phyloP scores from a whole-genome alignment of 2,329 filamentous ascomycete species.

The Aspergillus latus region DNA sequence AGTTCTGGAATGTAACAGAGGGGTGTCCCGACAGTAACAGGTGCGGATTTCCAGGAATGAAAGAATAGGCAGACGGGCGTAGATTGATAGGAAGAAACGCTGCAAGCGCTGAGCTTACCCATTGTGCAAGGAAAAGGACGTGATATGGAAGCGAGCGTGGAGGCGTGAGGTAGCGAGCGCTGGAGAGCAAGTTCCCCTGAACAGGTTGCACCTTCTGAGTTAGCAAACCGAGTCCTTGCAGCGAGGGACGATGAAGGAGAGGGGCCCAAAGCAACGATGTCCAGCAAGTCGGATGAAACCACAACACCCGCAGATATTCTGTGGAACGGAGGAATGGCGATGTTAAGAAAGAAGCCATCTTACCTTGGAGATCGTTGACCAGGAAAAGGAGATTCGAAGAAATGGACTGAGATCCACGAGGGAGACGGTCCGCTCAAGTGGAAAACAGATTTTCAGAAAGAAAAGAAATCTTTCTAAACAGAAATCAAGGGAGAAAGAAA shows the following conservation, averaged over 20 bases:
- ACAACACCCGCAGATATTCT: constrained; percentile 12
- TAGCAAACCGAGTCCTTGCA: constrained; percentile 23
- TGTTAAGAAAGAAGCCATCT: constrained; percentile 8
- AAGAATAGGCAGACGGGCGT: constrained; percentile 11
- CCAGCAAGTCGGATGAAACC: constrained; percentile 10
- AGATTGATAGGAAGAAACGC: constrained; percentile 13
- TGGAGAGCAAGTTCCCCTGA: constrained; percentile 32
- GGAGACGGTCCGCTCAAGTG: constrained; percentile 10
- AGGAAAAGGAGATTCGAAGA: constrained; percentile 15
- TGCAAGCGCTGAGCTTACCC: constrained; percentile 37
- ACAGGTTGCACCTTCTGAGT: constrained; percentile 23
- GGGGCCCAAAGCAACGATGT: constrained; percentile 11
- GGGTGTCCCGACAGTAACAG: not conserved
- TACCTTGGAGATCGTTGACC: constrained; percentile 20
- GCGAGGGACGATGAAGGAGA: constrained; percentile 13
- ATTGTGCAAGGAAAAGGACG: constrained; percentile 31
- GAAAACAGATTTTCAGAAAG: constrained; percentile 17
- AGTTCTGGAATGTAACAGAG: constrained; percentile 14
- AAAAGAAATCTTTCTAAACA: constrained; percentile 19
- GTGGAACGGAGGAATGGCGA: constrained; percentile 11
- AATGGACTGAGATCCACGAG: constrained; percentile 12
- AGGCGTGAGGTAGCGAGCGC: constrained; percentile 23
- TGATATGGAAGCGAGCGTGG: constrained; percentile 28
- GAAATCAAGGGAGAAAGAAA: constrained; percentile 21
- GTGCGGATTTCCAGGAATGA: constrained; percentile 1